Percentiles rank a stretch among this genome's conserved stretches.
phyloP scores from a whole-genome alignment of 495 filamentous ascomycete species.

The Pseudotulostoma volvatum region DNA sequence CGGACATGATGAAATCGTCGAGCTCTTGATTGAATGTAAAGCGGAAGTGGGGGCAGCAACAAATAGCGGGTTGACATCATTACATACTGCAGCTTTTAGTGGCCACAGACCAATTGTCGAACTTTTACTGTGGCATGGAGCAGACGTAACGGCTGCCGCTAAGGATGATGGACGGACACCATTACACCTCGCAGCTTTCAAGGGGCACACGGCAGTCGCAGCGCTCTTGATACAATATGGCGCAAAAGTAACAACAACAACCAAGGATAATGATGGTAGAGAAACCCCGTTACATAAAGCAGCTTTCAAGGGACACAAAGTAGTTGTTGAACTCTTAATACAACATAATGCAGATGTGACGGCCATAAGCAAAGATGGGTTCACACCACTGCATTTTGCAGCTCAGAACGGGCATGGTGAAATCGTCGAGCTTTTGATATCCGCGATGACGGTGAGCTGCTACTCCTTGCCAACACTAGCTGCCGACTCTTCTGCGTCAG shows the following conservation, averaged over 20 bases:
- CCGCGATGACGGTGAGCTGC: too few species aligned
- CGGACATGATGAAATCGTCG: background rate
- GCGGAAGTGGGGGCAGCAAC: conserved; percentile 14
- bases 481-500: too few species aligned
- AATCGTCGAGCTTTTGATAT: too few species aligned
- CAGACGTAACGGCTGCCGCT: conserved; percentile 23
- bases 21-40: conserved; percentile 11
- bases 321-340: conserved; percentile 12
- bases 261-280: conserved; percentile 2
- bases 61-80: conserved; percentile 15
- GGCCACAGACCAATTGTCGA: conserved; percentile 19
- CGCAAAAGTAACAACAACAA: conserved; percentile 14
- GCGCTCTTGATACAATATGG: conserved; percentile 22
- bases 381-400: conserved; percentile 1
- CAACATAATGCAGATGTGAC: conserved; percentile 22
- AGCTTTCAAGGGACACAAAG: background rate
- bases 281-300: conserved; percentile 9
- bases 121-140: conserved; percentile 23
- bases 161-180: conserved; percentile 20
- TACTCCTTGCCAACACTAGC: too few species aligned
- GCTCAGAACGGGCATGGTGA: background rate
- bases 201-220: conserved; percentile 21
- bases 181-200: conserved; percentile 22
- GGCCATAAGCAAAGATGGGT: background rate
- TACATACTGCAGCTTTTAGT: conserved; percentile 21